Base-by-base conservation (phyloP, 805 yeast species). In the Ogataea dorogensis region DNA sequence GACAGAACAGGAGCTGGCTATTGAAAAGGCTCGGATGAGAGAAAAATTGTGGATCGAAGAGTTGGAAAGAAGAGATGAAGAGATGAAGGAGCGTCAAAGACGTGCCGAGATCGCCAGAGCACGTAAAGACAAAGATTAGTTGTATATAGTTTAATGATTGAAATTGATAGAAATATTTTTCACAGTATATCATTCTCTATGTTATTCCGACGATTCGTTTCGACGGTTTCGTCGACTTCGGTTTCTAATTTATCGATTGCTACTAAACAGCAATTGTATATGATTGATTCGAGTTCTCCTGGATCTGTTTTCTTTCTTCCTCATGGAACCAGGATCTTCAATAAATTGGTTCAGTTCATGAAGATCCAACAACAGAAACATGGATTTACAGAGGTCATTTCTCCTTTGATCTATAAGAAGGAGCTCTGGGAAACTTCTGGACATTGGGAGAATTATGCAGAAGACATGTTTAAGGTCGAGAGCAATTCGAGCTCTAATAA, bases 251-350 rank as follows among this genome's bases (percentile, higher is more conserved):
- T 54, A 19, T 45, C 70, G 13, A 64, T 81, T 19, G 78, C 93
- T 11, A 70, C 66, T 16, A 73, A 71, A 38, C 98, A 93, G 57
- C 76, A 77, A 44, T 65, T 93, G 28, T 93, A 80, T 57, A 76
- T 81, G 68, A 79, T 85, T 3, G 94, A 87, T 58, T 75, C 83
- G 5, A 62, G 75, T 13, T 82, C 97, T 0, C 98, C 98, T 0
- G 98, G 98, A 0, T 84, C 95, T 0, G 75, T 86, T 1, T 93
- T 93, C 67, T 87, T 93, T 51, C 68, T 91, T 24, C 98, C 98
- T 1, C 88, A 87, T 54, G 98, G 98, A 2, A 79, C 97, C 1
- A 68, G 91, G 28, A 73, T 93, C 17, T 85, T 89, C 67, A 86
- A 87, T 58, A 82, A 78, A 46, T 64, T 93, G 42, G 68, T 86